Base-by-base conservation (phyloP, 1,284 basidiomycete genomes). In the Microbotryum silenes-acaulis region DNA sequence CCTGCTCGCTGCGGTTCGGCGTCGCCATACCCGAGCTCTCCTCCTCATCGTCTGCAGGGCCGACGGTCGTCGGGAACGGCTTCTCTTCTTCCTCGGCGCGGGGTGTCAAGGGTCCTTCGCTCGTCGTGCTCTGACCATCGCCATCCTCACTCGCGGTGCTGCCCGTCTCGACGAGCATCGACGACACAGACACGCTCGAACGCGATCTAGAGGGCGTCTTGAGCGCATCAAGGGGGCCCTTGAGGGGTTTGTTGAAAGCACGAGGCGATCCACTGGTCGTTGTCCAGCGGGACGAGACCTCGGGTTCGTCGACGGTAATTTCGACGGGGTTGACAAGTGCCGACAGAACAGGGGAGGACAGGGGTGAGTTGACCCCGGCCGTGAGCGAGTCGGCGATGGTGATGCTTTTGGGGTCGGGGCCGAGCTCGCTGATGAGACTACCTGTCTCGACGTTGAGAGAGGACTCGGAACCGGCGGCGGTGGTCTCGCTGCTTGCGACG, bases 381-480 rank as follows among this genome's bases (percentile, higher is more conserved):
- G 51, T 42, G 20, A 46, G 45, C 7, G 33, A 21, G 2, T 56
- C 56, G 42, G 57, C 49, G 20, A 57, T 18, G 21, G 51, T 48
- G 9, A 42, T 44, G 21, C 29, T 37, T 42, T 27, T 37, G 14
- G 57, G 29, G n/a, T 53, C 51, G 23, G 45, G 45, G 12, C 20
- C 60, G 12, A 51, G 53, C 25, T 64, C 67, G 56, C 57, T 61
- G 31, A 49, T 52, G 27, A 61, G 25, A 44, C 61, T 63, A 10
- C 67, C 67, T 5, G 60, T 63, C 49, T 68, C 67, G 56, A 68
- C 67, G 27, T 54, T 51, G 64, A 68, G 61, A 1, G 59, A 61
- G 18, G 64, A 66, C 18, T 64, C 62, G 5, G 66, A 67, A 20
- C 57, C 45, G 20, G 57, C 60, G 29, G 61, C 56, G 3, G 66